Evolutionary conservation across 176 grass and related monocot genomes (phyloP), one percentile per base, ranked within the genome.

Genomic region (Poa annua): DNA sequence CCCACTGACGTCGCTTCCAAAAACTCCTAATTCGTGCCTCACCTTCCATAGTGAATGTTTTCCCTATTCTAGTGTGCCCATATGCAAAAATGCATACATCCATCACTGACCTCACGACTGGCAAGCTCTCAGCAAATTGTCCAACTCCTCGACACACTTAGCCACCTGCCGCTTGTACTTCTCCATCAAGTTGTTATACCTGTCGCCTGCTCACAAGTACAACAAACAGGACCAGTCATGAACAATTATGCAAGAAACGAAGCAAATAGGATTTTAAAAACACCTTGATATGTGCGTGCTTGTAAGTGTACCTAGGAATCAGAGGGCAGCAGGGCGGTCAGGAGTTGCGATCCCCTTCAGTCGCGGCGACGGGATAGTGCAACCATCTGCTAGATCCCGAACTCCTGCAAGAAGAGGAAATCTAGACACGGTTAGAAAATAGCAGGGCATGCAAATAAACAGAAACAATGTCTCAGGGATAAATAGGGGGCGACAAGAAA

Each of bases 41-140:
- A 25, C 96, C 97, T 90, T 99, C 93, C 97, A 99, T 99, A 24
- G 97, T 99, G 84, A 92, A 99, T 1, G 97, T 99, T 76, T 99
- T 96, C 26, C 93, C 93, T 0, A 93, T 90, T 83, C 97, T 93
- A 32, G 93, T 99, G 48, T 99, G 97, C 29, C 96, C 97, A 67
- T 96, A 99, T 14, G 97, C 97, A 54, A 99, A 96, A 42, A 99
- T 99, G 75, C 97, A 99, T 39, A 99, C 97, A 29, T 99, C 97
- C 69, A 99, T 78, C 3, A 93, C 97, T 11, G 93, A 96, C 65
- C 82, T 87, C 75, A 99, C 89, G 25, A 99, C 86, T 0, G 91
- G 97, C 78, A 90, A 74, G 15, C 91, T 96, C 64, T 99, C 91
- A 29, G 83, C 71, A 81, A 96, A 99, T 8, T 85, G 89, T 26